phyloP scores from a whole-genome alignment of 1,284 basidiomycete genomes.

The Rhodotorula sp. region DNA sequence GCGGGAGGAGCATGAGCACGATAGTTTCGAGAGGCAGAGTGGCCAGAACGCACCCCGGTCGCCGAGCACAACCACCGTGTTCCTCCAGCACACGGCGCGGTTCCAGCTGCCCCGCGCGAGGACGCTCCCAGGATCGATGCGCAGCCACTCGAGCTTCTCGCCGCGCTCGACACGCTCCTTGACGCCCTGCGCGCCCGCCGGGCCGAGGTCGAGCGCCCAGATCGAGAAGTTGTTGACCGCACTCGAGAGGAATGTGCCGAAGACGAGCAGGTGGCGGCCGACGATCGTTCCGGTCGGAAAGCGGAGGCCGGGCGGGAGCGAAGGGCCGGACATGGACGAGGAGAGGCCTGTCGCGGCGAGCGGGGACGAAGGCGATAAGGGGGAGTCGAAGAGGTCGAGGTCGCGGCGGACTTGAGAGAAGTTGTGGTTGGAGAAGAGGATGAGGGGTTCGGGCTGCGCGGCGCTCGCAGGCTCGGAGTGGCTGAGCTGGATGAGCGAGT shows the following conservation, averaged over 20 bases:
- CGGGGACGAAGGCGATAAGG: conserved; percentile 53
- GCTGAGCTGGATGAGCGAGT: conserved; percentile 14
- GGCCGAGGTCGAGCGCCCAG: conserved; percentile 45
- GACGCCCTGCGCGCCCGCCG: conserved; percentile 14
- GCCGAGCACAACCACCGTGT: conserved; percentile 84
- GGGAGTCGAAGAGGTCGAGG: conserved; percentile 80
- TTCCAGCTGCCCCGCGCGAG: conserved; percentile 46
- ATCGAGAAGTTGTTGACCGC: conserved; percentile 57
- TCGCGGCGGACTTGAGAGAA: conserved; percentile 74
- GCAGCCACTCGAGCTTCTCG: conserved; percentile 28
- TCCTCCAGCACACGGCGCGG: conserved; percentile 54
- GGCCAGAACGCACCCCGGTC: conserved; percentile 57
- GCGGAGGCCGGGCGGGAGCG: conserved; percentile 84
- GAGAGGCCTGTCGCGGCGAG: conserved; percentile 73
- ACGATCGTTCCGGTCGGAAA: conserved; percentile 90
- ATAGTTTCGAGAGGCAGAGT: neutral
- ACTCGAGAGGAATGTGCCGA: conserved; percentile 46
- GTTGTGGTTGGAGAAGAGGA: conserved; percentile 84
- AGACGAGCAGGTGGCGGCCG: conserved; percentile 70
- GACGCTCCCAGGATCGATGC: conserved; percentile 38
- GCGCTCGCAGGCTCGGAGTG: conserved; percentile 42
- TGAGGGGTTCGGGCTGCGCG: conserved; percentile 52
- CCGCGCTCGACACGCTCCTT: conserved; percentile 9
- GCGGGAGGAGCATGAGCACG: neutral
- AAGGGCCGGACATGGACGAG: conserved; percentile 64